Evolutionary conservation across 177 flowering plant species (phyloP).

Genomic region (Vitis hybrid): DNA sequence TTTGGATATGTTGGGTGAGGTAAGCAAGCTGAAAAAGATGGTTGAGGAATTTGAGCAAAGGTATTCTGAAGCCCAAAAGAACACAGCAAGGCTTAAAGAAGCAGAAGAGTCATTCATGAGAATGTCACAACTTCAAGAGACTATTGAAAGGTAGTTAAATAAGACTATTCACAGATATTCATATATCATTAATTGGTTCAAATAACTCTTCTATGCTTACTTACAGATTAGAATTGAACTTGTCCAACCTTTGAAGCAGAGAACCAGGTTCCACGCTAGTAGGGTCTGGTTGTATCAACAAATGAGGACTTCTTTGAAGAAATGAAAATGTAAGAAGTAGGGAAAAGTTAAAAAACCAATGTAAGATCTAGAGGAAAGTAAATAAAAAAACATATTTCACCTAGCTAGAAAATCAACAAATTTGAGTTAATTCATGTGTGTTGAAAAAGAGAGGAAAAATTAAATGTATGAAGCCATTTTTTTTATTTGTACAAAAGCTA

Average conservation of each 20-base stretch:
- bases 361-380: neutral
- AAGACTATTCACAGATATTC: neutral
- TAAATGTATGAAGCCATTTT: too few relatives aligned
- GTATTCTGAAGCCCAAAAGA: conserved; percentile 47
- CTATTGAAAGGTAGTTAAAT: conserved; percentile 56
- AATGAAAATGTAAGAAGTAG: conserved; percentile 42
- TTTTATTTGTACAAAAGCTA: too few relatives aligned
- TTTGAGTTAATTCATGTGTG: too few relatives aligned
- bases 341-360: neutral
- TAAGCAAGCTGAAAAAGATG: conserved; percentile 42
- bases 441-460: too few relatives aligned
- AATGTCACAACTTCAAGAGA: conserved; percentile 60
- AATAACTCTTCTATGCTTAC: conserved; percentile 7
- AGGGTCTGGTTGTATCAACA: conserved; percentile 62
- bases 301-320: conserved; percentile 61
- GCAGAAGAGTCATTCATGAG: conserved; percentile 55
- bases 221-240: conserved; percentile 60
- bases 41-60: conserved; percentile 55
- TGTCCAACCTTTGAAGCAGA: conserved; percentile 80
- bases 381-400: too few relatives aligned
- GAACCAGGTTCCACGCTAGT: conserved; percentile 86
- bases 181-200: neutral
- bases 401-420: too few relatives aligned
- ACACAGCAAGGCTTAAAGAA: conserved; percentile 44
- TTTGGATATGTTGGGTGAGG: conserved; percentile 44